phyloP scores from a whole-genome alignment of 2,329 filamentous ascomycete species.

The Phyllosticta citrichinensis region DNA sequence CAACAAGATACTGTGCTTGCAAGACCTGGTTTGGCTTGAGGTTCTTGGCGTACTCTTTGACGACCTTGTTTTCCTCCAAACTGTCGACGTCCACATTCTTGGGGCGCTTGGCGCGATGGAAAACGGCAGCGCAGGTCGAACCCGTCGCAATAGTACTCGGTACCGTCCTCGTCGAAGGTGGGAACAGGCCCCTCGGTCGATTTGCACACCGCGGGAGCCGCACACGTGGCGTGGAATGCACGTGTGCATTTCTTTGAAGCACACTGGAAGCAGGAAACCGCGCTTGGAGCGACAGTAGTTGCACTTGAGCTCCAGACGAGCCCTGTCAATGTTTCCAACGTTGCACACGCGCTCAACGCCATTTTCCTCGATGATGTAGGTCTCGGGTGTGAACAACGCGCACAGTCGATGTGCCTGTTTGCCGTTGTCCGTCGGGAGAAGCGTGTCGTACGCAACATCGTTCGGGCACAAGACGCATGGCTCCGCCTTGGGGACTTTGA shows the following conservation, averaged over 20 bases:
- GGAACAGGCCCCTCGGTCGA: conserved; percentile 80
- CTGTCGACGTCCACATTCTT: conserved; percentile 60
- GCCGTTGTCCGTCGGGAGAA: conserved; percentile 82
- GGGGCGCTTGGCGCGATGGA: conserved; percentile 80
- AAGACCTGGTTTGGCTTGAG: conserved; percentile 67
- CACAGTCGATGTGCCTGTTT: conserved; percentile 81
- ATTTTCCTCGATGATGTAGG: conserved; percentile 70
- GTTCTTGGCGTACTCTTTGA: conserved; percentile 56
- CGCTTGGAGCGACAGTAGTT: conserved; percentile 89
- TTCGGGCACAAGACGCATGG: conserved; percentile 92
- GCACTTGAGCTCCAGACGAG: conserved; percentile 83
- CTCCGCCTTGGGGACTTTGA: conserved; percentile 64
- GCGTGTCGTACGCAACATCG: conserved; percentile 66
- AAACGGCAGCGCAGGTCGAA: conserved; percentile 92
- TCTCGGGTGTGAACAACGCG: conserved; percentile 85
- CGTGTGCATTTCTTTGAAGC: conserved; percentile 88
- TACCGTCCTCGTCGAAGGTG: conserved; percentile 80
- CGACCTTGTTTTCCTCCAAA: conserved; percentile 59
- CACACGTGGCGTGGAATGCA: conserved; percentile 91
- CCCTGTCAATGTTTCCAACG: conserved; percentile 71
- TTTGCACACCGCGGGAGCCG: conserved; percentile 79
- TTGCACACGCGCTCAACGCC: conserved; percentile 67
- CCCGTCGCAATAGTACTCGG: conserved; percentile 82
- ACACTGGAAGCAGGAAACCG: conserved; percentile 95
- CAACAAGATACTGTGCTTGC: conserved; percentile 74